These are phyloP conservation scores for Geranomyces michiganensis DNA, from an alignment of 192 early-diverging fungal species.

Conservation along the genomic window DNA sequence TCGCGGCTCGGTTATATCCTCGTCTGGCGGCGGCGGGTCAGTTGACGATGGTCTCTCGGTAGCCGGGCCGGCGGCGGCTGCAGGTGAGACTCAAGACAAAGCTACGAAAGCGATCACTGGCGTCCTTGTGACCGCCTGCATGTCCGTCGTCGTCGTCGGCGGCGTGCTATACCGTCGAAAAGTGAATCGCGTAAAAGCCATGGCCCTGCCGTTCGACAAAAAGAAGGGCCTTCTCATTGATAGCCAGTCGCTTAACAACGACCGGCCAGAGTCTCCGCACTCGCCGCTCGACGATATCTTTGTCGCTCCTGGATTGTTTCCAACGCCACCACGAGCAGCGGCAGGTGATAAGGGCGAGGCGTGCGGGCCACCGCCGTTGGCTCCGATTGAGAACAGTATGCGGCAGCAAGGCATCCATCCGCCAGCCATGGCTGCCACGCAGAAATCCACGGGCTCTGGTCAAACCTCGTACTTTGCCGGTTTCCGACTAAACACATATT, in stretches of 20 bases:
- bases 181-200: conserved; percentile 5
- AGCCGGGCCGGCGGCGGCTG: background rate
- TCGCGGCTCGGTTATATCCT: background rate
- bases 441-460: no score
- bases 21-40: background rate
- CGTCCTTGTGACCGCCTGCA: background rate
- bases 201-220: background rate
- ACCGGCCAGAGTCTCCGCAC: background rate
- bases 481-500: conserved; percentile 2
- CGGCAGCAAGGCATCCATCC: no score
- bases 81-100: background rate
- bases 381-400: no score
- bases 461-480: background rate
- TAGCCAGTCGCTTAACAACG: background rate
- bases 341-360: no score
- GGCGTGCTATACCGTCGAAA: conserved; percentile 4
- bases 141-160: background rate
- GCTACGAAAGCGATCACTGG: background rate
- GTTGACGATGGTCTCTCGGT: background rate
- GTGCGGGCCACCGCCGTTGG: no score
- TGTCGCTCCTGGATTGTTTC: background rate
- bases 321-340: background rate
- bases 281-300: conserved; percentile 5
- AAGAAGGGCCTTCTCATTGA: background rate
- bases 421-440: no score